Percentiles rank a stretch among this genome's conserved stretches.
phyloP scores from a whole-genome alignment of 306 rosid genomes.

The Pterocarpus macrocarpus region DNA sequence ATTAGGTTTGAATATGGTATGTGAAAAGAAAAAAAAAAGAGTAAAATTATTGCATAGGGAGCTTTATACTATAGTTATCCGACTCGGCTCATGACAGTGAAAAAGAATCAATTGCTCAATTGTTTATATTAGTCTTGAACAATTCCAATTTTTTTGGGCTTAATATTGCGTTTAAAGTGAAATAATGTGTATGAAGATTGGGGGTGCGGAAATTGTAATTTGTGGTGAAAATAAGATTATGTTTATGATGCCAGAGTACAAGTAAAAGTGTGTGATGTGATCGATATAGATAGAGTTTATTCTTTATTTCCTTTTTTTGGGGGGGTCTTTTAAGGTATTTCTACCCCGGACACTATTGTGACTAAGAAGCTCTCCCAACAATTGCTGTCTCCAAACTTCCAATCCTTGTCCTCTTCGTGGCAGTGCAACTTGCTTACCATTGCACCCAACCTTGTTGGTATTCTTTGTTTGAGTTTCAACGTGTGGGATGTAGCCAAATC shows the following conservation, averaged over 20 bases:
- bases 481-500: conserved; percentile 13
- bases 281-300: not conserved
- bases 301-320: not conserved
- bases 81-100: too few relatives aligned
- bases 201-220: not conserved
- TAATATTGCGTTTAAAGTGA: not conserved
- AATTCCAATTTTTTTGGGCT: not conserved
- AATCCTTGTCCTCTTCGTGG: too few relatives aligned
- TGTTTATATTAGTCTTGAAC: not conserved
- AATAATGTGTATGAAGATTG: conserved; percentile 1
- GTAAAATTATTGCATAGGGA: not conserved
- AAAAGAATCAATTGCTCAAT: not conserved
- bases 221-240: not conserved
- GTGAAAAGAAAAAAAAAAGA: not conserved
- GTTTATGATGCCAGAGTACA: not conserved
- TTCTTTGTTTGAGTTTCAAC: not conserved
- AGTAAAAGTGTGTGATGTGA: not conserved
- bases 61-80: not conserved
- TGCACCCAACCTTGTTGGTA: too few relatives aligned
- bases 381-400: too few relatives aligned
- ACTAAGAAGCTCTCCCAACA: too few relatives aligned
- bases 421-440: too few relatives aligned
- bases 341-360: too few relatives aligned
- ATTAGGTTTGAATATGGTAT: not conserved
- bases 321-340: too few relatives aligned